Percentiles rank a stretch among this genome's conserved stretches.
These are phyloP conservation scores for Solanum bulbocastanum DNA, from an alignment of 257 asterid genomes.

Conservation along the genomic window DNA sequence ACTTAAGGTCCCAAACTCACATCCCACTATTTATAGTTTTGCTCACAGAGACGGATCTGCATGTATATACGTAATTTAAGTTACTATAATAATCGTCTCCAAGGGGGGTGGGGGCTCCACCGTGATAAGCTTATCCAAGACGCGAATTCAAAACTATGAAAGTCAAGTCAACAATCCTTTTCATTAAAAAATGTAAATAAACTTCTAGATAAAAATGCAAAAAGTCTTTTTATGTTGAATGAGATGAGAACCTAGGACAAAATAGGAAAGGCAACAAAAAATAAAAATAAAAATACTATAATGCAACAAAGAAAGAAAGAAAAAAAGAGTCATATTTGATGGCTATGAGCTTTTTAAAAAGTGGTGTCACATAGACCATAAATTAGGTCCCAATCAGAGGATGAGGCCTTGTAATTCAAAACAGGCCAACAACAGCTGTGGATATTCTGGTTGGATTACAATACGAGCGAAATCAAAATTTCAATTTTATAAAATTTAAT, in stretches of 20 bases:
- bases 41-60: too few relatives aligned
- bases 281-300: background rate
- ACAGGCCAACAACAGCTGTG: background rate
- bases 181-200: background rate
- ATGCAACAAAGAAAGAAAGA: background rate
- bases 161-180: background rate
- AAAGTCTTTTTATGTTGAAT: background rate
- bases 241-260: background rate
- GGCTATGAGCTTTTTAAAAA: background rate
- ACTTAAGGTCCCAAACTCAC: background rate
- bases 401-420: background rate
- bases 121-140: too few relatives aligned
- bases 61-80: too few relatives aligned
- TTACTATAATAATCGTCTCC: too few relatives aligned
- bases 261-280: background rate
- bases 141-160: background rate
- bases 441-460: too few relatives aligned
- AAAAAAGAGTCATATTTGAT: background rate
- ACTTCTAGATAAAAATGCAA: background rate
- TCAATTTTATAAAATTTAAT: background rate
- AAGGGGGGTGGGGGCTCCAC: too few relatives aligned
- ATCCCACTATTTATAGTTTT: too few relatives aligned
- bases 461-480: background rate
- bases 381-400: background rate
- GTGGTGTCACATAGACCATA: background rate